Percentiles rank a stretch among this genome's conserved stretches.
Evolutionary conservation across 1,284 basidiomycete genomes (phyloP).

Genomic region (Leucoagaricus sp.): DNA sequence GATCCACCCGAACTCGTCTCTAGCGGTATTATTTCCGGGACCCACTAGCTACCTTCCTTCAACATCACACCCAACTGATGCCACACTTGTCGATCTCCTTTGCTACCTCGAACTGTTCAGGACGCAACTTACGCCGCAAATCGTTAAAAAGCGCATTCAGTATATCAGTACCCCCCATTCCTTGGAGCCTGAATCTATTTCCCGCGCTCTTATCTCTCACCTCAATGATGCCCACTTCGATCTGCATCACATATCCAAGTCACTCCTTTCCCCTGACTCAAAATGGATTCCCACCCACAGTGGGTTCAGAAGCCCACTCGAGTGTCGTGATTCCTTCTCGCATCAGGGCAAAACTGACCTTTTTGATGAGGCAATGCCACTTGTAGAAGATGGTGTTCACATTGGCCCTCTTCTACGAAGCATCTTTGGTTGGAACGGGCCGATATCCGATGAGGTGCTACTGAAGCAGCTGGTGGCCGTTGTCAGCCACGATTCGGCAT

Average conservation of each 20-base stretch:
- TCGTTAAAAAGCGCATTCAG: constrained; percentile 19
- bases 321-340: constrained; percentile 1
- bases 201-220: neutral
- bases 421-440: constrained; percentile 3
- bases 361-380: constrained; percentile 9
- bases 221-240: constrained; percentile 7
- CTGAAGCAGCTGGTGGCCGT: constrained; percentile 9
- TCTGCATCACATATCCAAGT: neutral
- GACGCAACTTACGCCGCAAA: constrained; percentile 27
- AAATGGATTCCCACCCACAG: constrained; percentile 9
- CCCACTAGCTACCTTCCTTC: neutral
- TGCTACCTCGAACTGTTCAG: constrained; percentile 29
- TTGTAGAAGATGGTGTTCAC: neutral
- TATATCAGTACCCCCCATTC: constrained; percentile 1
- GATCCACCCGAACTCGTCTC: constrained; percentile 31
- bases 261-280: neutral
- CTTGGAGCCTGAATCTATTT: neutral
- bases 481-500: neutral
- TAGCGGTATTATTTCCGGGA: constrained; percentile 30
- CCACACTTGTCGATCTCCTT: constrained; percentile 25
- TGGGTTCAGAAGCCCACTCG: constrained; percentile 1
- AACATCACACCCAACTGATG: neutral
- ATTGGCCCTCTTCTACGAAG: neutral
- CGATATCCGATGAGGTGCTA: neutral
- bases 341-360: constrained; percentile 2